Evolutionary conservation across 2,329 filamentous ascomycete genomes (phyloP).

Genomic region (Sporothrix brunneoviolacea): DNA sequence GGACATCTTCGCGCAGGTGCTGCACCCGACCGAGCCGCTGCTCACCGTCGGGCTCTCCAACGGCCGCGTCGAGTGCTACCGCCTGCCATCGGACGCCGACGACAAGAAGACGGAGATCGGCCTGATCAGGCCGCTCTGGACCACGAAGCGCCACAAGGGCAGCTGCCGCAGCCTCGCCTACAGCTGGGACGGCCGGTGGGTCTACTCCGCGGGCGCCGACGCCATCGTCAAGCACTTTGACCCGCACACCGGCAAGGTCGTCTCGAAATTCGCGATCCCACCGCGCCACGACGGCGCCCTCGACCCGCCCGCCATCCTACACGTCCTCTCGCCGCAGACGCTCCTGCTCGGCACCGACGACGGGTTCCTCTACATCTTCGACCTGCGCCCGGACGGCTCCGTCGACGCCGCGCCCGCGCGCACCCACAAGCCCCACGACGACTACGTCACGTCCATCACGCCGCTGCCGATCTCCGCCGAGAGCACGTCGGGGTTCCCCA

Average conservation of each 20-base stretch:
- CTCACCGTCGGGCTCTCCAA: slow-evolving; percentile 78
- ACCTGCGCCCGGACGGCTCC: slow-evolving; percentile 57
- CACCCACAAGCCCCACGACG: slow-evolving; percentile 79
- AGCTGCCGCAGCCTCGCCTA: slow-evolving; percentile 82
- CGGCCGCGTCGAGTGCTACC: slow-evolving; percentile 80
- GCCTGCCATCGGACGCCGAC: slow-evolving; percentile 52
- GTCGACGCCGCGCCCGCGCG: slow-evolving; percentile 58
- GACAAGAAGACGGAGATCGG: slow-evolving; percentile 62
- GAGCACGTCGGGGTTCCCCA: slow-evolving; percentile 81
- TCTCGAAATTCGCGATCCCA: slow-evolving; percentile 76
- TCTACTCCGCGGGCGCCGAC: slow-evolving; percentile 57
- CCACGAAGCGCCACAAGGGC: slow-evolving; percentile 83
- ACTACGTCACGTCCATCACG: slow-evolving; percentile 85
- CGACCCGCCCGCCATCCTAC: slow-evolving; percentile 63
- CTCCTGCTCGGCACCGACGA: slow-evolving; percentile 88
- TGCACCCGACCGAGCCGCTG: slow-evolving; percentile 79
- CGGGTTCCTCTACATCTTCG: slow-evolving; percentile 79
- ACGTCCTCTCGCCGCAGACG: slow-evolving; percentile 78
- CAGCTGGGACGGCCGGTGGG: slow-evolving; percentile 65
- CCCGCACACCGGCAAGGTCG: slow-evolving; percentile 56
- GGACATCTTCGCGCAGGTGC: slow-evolving; percentile 81
- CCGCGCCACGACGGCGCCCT: slow-evolving; percentile 38
- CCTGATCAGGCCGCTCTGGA: slow-evolving; percentile 77
- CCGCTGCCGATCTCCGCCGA: slow-evolving; percentile 72
- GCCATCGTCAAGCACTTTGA: slow-evolving; percentile 49